Conservation (phyloP, 495 filamentous ascomycete species). For the Symbiotaphrina buchneri region DNA sequence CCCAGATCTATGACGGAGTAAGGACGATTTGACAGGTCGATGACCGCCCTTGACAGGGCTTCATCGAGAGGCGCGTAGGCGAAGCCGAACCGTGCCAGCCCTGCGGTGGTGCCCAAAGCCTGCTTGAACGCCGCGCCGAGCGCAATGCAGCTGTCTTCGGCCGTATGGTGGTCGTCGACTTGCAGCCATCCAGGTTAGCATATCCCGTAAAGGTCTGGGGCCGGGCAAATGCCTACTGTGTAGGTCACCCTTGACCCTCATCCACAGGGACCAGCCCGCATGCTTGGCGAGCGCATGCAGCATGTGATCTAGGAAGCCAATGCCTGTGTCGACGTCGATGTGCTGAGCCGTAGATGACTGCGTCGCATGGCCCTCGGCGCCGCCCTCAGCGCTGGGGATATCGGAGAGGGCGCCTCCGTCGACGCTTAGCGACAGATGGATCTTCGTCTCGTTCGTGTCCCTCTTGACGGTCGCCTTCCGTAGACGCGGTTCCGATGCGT, state of each 20-base stretch:
- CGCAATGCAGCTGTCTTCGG: conserved; percentile 86
- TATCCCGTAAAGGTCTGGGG: background rate
- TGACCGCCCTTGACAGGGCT: conserved; percentile 77
- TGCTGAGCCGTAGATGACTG: conserved; percentile 62
- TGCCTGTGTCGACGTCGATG: conserved; percentile 77
- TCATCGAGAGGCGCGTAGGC: conserved; percentile 90
- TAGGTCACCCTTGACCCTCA: conserved; percentile 69
- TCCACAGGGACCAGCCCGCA: conserved; percentile 68
- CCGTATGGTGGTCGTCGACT: conserved; percentile 98
- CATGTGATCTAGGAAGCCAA: conserved; percentile 99
- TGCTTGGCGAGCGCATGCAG: conserved; percentile 92
- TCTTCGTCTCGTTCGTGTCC: conserved; percentile 92
- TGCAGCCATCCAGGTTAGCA: conserved; percentile 1
- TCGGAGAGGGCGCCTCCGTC: conserved; percentile 55
- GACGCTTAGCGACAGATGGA: conserved; percentile 72
- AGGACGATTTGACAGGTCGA: conserved; percentile 83
- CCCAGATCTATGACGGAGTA: conserved; percentile 64
- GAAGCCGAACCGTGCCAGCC: conserved; percentile 71
- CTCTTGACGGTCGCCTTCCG: conserved; percentile 61
- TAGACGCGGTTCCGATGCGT: conserved; percentile 1
- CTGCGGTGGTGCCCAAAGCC: conserved; percentile 45
- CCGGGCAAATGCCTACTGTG: conserved; percentile 37
- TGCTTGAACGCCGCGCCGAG: conserved; percentile 65
- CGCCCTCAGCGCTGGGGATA: conserved; percentile 27
- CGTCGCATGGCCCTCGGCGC: conserved; percentile 43